Evolutionary conservation across 371 early-diverging fungal species (phyloP), one percentile per base, ranked within the genome.

Genomic region (Hamiltosporidium tvaerminnensis): DNA sequence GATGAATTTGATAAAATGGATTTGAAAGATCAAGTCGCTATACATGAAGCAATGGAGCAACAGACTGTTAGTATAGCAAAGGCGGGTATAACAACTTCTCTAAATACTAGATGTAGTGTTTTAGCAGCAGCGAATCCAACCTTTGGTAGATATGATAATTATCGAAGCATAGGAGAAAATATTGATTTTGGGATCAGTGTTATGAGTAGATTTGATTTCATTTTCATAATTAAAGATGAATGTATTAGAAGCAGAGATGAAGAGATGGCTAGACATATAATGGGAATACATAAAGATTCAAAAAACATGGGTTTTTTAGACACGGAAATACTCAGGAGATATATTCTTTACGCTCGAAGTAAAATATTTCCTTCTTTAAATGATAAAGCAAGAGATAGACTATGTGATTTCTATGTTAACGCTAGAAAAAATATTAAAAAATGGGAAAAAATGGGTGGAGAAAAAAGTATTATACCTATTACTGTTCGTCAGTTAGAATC

Each of bases 31-130:
- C 83, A 96, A 63, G 96, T 96, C 0, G 95, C 96, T 30, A 98
- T 98, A 71, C 99, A 98, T 81, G 99, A 98, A 82, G 99, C 99
- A 23, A 99, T 99, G 99, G 97, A 99, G 81, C 99, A 98, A 80
- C 96, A 96, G 76, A 98, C 97, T 0, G 95, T 98, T 62, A 91
- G 91, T 5, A 96, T 99, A 68, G 94, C 97, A 57, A 99, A 99
- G 80, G 99, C 99, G 30, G 99, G 97, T 66, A 99, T 99, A 73
- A 96, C 96, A 0, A 96, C 99, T 0, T 89, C 94, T 61, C 81
- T 99, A 37, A 96, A 96, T 78, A 90, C 96, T 2, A 82, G 96
- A 64, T 89, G 96, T 0, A 87, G 92, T 34, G 92, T 99, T 2
- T 81, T 99, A 34, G 99, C 99, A 1, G 99, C 99, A 7, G 99